These are phyloP conservation scores for Gnomoniopsis smithogilvyi DNA, from an alignment of 2,329 filamentous ascomycete species.

Conservation along the genomic window DNA sequence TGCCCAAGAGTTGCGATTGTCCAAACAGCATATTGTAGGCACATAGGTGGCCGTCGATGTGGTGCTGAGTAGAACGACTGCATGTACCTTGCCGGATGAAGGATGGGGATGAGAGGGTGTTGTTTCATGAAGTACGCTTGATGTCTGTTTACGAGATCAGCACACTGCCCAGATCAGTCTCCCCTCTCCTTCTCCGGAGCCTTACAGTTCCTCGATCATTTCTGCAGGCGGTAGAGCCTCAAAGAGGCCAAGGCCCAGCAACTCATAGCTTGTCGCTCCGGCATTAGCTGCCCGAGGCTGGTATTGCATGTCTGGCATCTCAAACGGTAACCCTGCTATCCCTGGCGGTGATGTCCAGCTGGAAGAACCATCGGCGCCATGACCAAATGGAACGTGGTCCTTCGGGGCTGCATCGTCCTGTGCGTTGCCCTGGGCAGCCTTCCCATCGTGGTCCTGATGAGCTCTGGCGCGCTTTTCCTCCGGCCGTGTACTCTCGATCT, in stretches of 20 bases:
- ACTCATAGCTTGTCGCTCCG: conserved; percentile 47
- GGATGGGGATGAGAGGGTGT: conserved; percentile 69
- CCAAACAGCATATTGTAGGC: conserved; percentile 85
- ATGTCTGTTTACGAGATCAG: conserved; percentile 47
- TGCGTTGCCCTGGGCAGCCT: conserved; percentile 23
- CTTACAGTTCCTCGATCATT: conserved; percentile 78
- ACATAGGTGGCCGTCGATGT: conserved; percentile 75
- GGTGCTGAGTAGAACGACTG: conserved; percentile 70
- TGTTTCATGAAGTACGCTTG: conserved; percentile 72
- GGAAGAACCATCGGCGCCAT: background rate
- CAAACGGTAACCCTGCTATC: background rate
- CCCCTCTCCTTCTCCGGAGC: conserved; percentile 7
- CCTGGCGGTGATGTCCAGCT: conserved; percentile 2
- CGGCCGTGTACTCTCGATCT: background rate
- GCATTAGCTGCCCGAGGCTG: conserved; percentile 3
- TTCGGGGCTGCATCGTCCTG: background rate
- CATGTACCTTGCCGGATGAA: conserved; percentile 74
- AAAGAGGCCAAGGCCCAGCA: conserved; percentile 77
- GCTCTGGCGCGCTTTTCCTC: conserved; percentile 22
- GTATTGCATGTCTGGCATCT: background rate
- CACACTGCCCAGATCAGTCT: background rate
- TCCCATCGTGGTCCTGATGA: conserved; percentile 22
- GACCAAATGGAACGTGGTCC: background rate
- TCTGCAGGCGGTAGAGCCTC: conserved; percentile 77
- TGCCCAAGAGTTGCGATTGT: conserved; percentile 69